Evolutionary conservation across 257 asterid genomes (phyloP).

Genomic region (Plantago elongata): DNA sequence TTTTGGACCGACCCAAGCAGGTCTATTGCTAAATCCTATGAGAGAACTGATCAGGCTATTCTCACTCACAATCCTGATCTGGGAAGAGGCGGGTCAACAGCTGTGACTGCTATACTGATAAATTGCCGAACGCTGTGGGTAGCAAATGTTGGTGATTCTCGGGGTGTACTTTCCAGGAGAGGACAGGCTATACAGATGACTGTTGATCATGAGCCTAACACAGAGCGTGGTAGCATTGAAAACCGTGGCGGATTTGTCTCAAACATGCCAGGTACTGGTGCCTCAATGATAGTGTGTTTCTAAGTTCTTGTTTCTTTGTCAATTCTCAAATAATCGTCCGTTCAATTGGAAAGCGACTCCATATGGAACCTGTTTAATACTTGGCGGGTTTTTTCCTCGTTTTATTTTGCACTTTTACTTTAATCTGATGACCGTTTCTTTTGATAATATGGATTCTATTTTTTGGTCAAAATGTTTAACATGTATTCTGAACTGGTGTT

Average conservation of each 20-base stretch:
- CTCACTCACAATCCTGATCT: slow-evolving; percentile 74
- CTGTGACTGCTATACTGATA: slow-evolving; percentile 81
- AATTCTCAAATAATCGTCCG: background rate
- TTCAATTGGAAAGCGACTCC: background rate
- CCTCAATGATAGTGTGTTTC: background rate
- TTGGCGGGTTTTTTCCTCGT: too few species aligned
- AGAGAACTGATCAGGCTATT: slow-evolving; percentile 80
- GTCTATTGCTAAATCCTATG: slow-evolving; percentile 70
- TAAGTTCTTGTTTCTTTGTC: background rate
- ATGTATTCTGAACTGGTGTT: too few species aligned
- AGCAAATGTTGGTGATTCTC: slow-evolving; percentile 93
- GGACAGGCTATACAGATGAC: slow-evolving; percentile 84
- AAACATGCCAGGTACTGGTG: slow-evolving; percentile 77
- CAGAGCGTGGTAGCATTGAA: slow-evolving; percentile 77
- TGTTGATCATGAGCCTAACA: slow-evolving; percentile 89
- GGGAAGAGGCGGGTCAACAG: slow-evolving; percentile 96
- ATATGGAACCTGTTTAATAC: too few species aligned
- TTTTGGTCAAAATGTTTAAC: too few species aligned
- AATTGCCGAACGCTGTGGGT: slow-evolving; percentile 63
- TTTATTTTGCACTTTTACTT: too few species aligned
- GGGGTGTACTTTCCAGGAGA: slow-evolving; percentile 79
- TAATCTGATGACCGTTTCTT: too few species aligned
- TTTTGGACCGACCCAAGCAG: slow-evolving; percentile 68
- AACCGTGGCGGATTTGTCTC: slow-evolving; percentile 90
- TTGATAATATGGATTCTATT: too few species aligned